Base-by-base conservation (phyloP, 148 eudicot species). In the Heliamphora exappendiculata region DNA sequence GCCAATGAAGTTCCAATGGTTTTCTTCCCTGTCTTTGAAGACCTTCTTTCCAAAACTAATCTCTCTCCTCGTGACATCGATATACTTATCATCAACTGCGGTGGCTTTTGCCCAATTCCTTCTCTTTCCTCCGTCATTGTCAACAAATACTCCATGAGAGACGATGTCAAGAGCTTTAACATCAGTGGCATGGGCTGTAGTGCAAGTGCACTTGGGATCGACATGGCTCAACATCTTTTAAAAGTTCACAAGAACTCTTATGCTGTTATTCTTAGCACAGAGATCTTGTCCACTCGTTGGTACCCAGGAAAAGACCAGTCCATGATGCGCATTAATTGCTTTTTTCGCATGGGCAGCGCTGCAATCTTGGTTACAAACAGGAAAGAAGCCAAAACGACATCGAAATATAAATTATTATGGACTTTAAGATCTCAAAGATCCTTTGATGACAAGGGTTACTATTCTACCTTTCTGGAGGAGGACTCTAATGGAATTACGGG, bases 121-220 rank as follows among this genome's bases (percentile, higher is more conserved):
- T 89, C 94, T 5, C 84, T 93, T 16, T 81, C 92, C 8, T 79
- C 98, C 7, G 66, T 91, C 7, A 51, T 93, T 0, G 78, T 89
- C 44, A 89, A 88, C 81, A 75, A 84, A 54, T 93, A 77, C 69
- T 72, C 84, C 24, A 76, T 93, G 85, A 82, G 89, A 75, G 87
- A 89, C 26, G 84, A 91, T 67, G 72, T 86, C 1, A 89, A 86
- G 82, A 84, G 84, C 77, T 93, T 77, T 54, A 91, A 73, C 10
- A 39, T 93, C 41, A 84, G 88, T 6, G 98, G 98, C 13, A 93
- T 93, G 98, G 98, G 98, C 34, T 93, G 98, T 71, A 89, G 94
- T 72, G 96, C 94, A 2, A 91, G 96, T 74, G 85, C 89, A 76
- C 45, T 87, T 3, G 84, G 79, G 0, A 16, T 93, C 13, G 81